Percentiles rank a stretch among this genome's conserved stretches.
Conservation (phyloP, 257 asterid genomes). For the Solanum pinnatisectum region DNA sequence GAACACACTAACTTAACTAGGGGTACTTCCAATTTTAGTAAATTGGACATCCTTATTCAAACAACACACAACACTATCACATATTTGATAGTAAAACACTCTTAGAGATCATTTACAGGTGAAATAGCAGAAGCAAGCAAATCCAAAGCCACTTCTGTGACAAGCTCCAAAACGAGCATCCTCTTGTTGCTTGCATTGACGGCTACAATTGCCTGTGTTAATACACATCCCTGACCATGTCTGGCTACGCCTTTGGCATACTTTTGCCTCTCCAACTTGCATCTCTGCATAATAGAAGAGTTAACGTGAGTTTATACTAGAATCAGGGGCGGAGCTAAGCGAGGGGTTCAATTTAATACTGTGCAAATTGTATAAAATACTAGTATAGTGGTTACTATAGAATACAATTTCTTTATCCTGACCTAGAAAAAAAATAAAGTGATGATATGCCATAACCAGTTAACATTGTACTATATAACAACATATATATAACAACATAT, state of each 20-base stretch:
- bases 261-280: background rate
- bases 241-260: background rate
- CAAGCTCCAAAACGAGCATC: constrained; percentile 2
- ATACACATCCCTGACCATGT: background rate
- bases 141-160: background rate
- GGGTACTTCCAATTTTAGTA: background rate
- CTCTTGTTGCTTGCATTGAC: background rate
- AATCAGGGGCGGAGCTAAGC: too few relatives aligned
- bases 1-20: background rate
- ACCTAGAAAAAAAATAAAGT: too few relatives aligned
- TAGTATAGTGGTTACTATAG: background rate
- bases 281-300: background rate
- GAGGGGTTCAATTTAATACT: background rate
- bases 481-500: too few relatives aligned
- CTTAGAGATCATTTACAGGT: background rate
- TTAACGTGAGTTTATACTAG: background rate
- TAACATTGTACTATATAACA: too few relatives aligned
- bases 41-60: background rate
- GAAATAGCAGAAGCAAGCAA: constrained; percentile 11
- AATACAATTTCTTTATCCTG: too few relatives aligned
- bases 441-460: too few relatives aligned
- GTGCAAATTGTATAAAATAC: too few relatives aligned
- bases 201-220: background rate
- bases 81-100: background rate
- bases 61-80: background rate